Evolutionary conservation across 2,329 filamentous ascomycete species (phyloP).

Genomic region (Samsoniella hepiali): DNA sequence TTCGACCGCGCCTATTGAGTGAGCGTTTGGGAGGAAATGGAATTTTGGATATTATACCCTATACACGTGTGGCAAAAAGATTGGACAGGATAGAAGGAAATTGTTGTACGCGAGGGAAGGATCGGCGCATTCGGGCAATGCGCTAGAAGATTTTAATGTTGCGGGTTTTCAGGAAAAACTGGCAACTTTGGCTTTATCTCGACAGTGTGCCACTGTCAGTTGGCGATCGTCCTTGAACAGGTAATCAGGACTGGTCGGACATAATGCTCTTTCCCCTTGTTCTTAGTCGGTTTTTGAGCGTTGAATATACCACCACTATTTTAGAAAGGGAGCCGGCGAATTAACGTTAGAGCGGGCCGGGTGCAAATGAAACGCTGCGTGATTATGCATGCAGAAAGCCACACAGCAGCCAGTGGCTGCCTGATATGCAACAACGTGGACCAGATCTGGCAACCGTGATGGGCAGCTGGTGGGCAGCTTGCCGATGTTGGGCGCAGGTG

Average conservation of each 20-base stretch:
- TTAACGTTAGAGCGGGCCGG: neutral
- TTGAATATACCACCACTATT: constrained; percentile 18
- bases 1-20: neutral
- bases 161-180: neutral
- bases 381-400: constrained; percentile 37
- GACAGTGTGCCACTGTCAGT: neutral
- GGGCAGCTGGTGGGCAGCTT: neutral
- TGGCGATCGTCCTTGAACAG: constrained; percentile 8
- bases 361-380: neutral
- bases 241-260: constrained; percentile 16
- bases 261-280: constrained; percentile 17
- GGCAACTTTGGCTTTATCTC: neutral
- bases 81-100: neutral
- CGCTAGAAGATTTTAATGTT: neutral
- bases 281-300: constrained; percentile 10
- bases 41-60: constrained; percentile 13
- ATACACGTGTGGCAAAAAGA: neutral
- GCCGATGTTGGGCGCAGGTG: neutral
- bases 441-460: neutral
- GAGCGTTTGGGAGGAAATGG: neutral
- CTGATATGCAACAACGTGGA: constrained; percentile 4
- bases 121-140: constrained; percentile 13
- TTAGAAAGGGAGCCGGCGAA: neutral
- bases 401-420: constrained; percentile 41
- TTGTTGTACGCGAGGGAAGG: neutral